These are phyloP conservation scores for Trichoderma virens DNA, from an alignment of 495 filamentous ascomycete species.

Conservation along the genomic window DNA sequence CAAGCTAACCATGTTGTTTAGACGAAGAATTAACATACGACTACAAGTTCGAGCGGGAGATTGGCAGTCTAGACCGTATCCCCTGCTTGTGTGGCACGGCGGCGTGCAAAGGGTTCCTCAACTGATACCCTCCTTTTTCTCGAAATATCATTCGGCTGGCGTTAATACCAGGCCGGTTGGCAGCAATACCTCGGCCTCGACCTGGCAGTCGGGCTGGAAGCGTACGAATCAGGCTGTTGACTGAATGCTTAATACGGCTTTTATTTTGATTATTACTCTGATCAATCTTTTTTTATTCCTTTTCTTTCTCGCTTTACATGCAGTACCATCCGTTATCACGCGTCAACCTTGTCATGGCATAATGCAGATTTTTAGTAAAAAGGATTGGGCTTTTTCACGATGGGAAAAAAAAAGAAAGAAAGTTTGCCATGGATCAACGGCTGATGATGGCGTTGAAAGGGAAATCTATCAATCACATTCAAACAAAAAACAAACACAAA, in stretches of 20 bases:
- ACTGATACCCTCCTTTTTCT: conserved; percentile 45
- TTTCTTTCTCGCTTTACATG: not conserved
- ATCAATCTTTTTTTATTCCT: not conserved
- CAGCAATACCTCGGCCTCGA: not conserved
- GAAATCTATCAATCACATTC: not conserved
- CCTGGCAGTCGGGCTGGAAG: not conserved
- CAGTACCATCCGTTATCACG: not conserved
- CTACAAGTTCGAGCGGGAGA: conserved; percentile 98
- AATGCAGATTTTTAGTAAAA: not conserved
- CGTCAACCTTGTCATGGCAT: not conserved
- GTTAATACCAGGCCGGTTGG: not conserved
- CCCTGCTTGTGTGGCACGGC: conserved; percentile 93
- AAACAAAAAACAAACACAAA: too few relatives aligned
- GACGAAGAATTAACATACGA: conserved; percentile 99
- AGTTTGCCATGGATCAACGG: not conserved
- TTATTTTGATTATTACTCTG: not conserved
- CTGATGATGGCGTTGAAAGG: not conserved
- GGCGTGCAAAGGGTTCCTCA: conserved; percentile 97
- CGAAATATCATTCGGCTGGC: not conserved
- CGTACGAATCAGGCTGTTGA: not conserved
- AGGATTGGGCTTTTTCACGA: not conserved
- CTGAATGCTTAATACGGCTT: not conserved
- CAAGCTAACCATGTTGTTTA: conserved; percentile 27
- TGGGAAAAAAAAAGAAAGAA: not conserved
- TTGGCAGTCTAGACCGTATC: conserved; percentile 88